Evolutionary conservation across 1,284 basidiomycete genomes (phyloP), one percentile per base, ranked within the genome.

Genomic region (Volvariella volvacea): DNA sequence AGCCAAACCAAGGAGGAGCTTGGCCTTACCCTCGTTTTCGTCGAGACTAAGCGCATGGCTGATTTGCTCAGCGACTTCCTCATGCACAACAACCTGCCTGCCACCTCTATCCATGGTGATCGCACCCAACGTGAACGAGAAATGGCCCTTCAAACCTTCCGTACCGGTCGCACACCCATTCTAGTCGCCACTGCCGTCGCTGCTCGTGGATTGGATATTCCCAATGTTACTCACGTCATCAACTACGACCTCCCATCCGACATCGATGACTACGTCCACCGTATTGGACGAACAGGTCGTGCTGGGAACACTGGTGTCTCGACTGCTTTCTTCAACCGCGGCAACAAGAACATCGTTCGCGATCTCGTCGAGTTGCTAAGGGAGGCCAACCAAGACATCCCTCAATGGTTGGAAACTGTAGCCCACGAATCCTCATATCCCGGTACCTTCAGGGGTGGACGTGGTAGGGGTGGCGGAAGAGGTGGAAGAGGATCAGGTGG

Each of bases 21-120:
- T 40, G 92, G 94, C 41, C 74, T 99, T 22, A 93, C 94, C 19
- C 82, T 99, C 41, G 88, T 99, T 59, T 99, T 99, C 64, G 95
- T 98, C 50, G 95, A 99, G 78, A 99, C 96, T 43, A 99, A 99
- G 75, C 83, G 94, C 54, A 98, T 97, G 93, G 95, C 96, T 41
- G 95, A 99, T 62, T 90, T 90, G 81, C 78, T 99, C 19, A 95
- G 92, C 59, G 94, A 97, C 67, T 99, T 96, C 78, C 76, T 99
- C 50, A 83, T 93, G 67, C 64, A 70, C 50, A 88, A 92, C 66
- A 73, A 79, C 57, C 80, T 97, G 55, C 83, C 86, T 33, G 90
- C 96, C 22, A 99, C 95, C 8, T 96, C 94, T 30, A 99, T 99
- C 52, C 95, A 99, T 67, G 95, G 96, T 51, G 95, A 99, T 63